Base-by-base conservation (phyloP, 2,329 filamentous ascomycete genomes). In the Colletotrichum eleusines region DNA sequence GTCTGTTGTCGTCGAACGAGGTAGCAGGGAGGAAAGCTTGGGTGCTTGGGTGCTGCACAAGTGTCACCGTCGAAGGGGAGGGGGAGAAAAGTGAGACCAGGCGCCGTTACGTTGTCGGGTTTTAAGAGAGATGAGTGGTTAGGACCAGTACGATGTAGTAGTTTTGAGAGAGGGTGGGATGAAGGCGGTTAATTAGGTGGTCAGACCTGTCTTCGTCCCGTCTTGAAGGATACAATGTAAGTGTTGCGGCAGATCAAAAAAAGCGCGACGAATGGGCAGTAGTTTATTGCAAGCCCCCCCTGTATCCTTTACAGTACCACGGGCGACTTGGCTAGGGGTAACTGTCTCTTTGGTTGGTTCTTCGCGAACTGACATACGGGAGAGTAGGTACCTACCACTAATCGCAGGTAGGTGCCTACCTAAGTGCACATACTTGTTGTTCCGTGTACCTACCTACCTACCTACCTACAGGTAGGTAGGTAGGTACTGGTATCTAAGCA, bases 131-230 rank as follows among this genome's bases (percentile, higher is more conserved):
- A 63, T 33, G 35, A 28, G 4, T 33, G 69, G 46, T 20, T 42
- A 62, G 35, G 53, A 63, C n/a, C 58, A 26, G 44, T 55, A 65
- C 50, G 46, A 8, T 8, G 35, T 5, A 35, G 35, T 51, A 50
- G 51, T 33, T 3, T 33, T n/a, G n/a, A n/a, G n/a, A n/a, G n/a
- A n/a, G n/a, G n/a, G n/a, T n/a, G n/a, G n/a, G n/a, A n/a, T n/a
- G 35, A 53, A 48, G 51, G 50, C 53, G 51, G 50, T 67, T 50
- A 14, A 48, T 48, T 48, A 31, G 14, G 48, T 20, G 48, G 48
- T 51, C 66, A 66, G 38, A 63, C 60, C 31, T 59, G 69, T 63
- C 44, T 68, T 71, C 64, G 61, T 69, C 66, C 61, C 51, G 64
- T 59, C 59, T 71, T 53, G 64, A 71, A 69, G 58, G 58, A 71